These are phyloP conservation scores for Podochytrium sp. DNA, from an alignment of 192 early-diverging fungal species.

Conservation along the genomic window DNA sequence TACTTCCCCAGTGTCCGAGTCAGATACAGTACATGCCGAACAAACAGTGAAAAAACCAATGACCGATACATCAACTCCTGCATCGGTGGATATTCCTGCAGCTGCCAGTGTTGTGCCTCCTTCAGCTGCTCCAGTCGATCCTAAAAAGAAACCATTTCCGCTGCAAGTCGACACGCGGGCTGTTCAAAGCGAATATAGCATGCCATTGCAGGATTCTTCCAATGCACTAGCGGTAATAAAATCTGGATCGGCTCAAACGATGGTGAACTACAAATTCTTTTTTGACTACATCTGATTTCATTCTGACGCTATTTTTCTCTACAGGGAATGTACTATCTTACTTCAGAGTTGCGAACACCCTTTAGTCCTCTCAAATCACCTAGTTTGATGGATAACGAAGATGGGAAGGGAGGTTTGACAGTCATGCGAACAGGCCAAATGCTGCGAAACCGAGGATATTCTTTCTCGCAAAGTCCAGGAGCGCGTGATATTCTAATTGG, in stretches of 20 bases:
- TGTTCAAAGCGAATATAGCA: constrained; percentile 24
- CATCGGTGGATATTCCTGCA: too few relatives aligned
- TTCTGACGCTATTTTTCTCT: background rate
- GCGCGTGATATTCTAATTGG: constrained; percentile 44
- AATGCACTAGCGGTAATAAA: background rate
- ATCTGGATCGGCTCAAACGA: background rate
- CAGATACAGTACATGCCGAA: too few relatives aligned
- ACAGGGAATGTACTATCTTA: constrained; percentile 13
- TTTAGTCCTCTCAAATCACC: background rate
- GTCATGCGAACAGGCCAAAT: constrained; percentile 49
- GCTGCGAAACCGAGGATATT: constrained; percentile 46
- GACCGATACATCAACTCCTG: too few relatives aligned
- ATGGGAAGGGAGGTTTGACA: constrained; percentile 24
- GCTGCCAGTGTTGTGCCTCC: too few relatives aligned
- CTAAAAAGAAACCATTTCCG: background rate
- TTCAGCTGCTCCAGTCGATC: background rate
- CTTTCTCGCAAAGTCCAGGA: constrained; percentile 47
- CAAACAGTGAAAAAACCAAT: too few relatives aligned
- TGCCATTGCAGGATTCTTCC: constrained; percentile 1
- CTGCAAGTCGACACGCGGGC: constrained; percentile 10
- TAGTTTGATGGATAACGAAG: background rate
- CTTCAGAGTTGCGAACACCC: constrained; percentile 3
- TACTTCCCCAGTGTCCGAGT: background rate
- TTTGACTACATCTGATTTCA: background rate
- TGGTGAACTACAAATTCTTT: background rate